A percentile compares a stretch with the other conserved stretches of the same genome.
phyloP scores from a whole-genome alignment of 805 yeast species.

The Starmerella bombi region DNA sequence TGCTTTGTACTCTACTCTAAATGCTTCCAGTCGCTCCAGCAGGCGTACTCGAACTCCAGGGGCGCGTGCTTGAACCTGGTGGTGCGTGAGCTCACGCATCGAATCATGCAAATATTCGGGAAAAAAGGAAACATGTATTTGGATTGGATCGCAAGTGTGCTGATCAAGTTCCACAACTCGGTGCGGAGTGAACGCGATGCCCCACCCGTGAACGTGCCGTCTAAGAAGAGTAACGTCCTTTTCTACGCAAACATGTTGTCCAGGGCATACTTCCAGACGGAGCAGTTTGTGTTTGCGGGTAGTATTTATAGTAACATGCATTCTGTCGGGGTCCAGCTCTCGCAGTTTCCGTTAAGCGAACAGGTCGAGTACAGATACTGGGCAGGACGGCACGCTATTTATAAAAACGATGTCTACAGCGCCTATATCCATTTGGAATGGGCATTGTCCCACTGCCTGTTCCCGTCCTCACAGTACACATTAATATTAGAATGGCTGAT shows the following conservation, averaged over 20 bases:
- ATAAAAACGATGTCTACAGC: slow-evolving; percentile 8
- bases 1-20: slow-evolving; percentile 42
- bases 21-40: slow-evolving; percentile 33
- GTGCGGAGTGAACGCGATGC: slow-evolving; percentile 36
- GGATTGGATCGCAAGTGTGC: slow-evolving; percentile 39
- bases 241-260: slow-evolving; percentile 44
- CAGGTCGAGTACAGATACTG: slow-evolving; percentile 24
- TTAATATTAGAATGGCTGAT: slow-evolving; percentile 37
- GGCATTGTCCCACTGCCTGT: slow-evolving; percentile 36
- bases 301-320: slow-evolving; percentile 76
- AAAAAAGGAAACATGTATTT: slow-evolving; percentile 10
- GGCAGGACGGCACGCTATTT: slow-evolving; percentile 28
- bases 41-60: slow-evolving; percentile 25
- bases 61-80: slow-evolving; percentile 24
- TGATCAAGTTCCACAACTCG: slow-evolving; percentile 48
- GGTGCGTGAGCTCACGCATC: slow-evolving; percentile 6
- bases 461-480: slow-evolving; percentile 28
- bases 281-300: slow-evolving; percentile 37
- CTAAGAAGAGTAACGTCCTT: slow-evolving; percentile 39
- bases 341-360: slow-evolving; percentile 15
- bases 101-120: slow-evolving; percentile 7
- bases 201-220: slow-evolving; percentile 18
- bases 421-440: slow-evolving; percentile 36
- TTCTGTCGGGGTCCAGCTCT: slow-evolving; percentile 20
- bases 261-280: slow-evolving; percentile 36